Percentiles rank a stretch among this genome's conserved stretches.
Evolutionary conservation across 2,329 filamentous ascomycete species (phyloP).

Genomic region (Epichloe coenophiala): DNA sequence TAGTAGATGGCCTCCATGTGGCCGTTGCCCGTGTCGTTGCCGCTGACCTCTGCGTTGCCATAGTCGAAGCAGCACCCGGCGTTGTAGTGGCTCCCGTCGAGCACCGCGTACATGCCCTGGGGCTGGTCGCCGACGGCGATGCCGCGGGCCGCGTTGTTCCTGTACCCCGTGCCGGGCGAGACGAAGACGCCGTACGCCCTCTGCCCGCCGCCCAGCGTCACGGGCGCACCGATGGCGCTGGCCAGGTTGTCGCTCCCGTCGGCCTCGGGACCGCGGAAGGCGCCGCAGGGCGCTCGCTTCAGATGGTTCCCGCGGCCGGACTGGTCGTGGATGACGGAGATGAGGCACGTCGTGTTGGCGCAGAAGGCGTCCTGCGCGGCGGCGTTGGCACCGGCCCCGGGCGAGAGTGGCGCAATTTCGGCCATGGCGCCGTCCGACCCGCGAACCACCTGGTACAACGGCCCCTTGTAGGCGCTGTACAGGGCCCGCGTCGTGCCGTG

Average conservation of each 20-base stretch:
- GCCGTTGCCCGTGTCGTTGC: constrained; percentile 40
- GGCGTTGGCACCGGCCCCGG: constrained; percentile 48
- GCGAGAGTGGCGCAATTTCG: background rate
- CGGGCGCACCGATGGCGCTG: constrained; percentile 44
- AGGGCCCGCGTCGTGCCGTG: constrained; percentile 52
- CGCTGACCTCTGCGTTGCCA: constrained; percentile 41
- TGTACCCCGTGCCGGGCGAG: constrained; percentile 48
- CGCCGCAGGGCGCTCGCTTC: constrained; percentile 43
- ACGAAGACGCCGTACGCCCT: constrained; percentile 53
- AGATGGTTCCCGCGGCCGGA: constrained; percentile 49
- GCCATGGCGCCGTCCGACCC: constrained; percentile 26
- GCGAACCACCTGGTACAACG: constrained; percentile 47
- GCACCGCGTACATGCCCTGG: constrained; percentile 46
- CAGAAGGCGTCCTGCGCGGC: constrained; percentile 49
- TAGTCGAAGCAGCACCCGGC: constrained; percentile 43
- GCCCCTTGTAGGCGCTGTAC: constrained; percentile 36
- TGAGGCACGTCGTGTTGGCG: constrained; percentile 44
- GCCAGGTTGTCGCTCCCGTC: constrained; percentile 48
- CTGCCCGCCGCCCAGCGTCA: constrained; percentile 44
- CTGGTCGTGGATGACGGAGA: constrained; percentile 53
- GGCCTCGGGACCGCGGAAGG: constrained; percentile 39
- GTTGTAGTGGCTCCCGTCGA: constrained; percentile 49
- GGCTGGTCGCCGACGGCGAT: constrained; percentile 40
- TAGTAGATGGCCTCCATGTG: constrained; percentile 61
- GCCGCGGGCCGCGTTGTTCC: constrained; percentile 39